Conservation (phyloP, 805 yeast species). For the Zygotorulaspora danielsina region DNA sequence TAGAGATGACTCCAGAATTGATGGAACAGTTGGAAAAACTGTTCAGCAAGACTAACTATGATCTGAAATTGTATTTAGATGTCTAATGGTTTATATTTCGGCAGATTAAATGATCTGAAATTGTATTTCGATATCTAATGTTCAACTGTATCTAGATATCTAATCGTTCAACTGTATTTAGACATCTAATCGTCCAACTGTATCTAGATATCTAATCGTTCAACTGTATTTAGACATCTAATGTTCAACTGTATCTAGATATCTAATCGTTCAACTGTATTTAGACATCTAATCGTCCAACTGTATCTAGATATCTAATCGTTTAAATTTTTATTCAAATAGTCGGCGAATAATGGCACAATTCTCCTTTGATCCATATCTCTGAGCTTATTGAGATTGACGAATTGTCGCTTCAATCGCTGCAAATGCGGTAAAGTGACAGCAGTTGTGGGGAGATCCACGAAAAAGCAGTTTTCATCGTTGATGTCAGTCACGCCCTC, state of each 20-base stretch:
- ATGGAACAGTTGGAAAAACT: slow-evolving; percentile 14
- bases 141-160: no score
- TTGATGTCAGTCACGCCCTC: slow-evolving; percentile 38
- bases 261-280: no score
- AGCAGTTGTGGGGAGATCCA: slow-evolving; percentile 58
- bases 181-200: no score
- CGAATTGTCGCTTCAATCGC: slow-evolving; percentile 75
- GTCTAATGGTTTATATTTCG: slow-evolving; percentile 43
- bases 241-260: no score
- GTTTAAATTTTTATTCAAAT: slow-evolving; percentile 59
- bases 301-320: slow-evolving; percentile 7
- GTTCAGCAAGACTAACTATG: slow-evolving; percentile 17
- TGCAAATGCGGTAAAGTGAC: slow-evolving; percentile 76
- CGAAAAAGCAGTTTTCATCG: slow-evolving; percentile 38
- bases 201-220: no score
- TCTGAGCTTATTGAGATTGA: slow-evolving; percentile 75
- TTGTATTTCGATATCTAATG: no score
- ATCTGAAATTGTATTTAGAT: slow-evolving; percentile 1
- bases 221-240: no score
- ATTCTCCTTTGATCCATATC: slow-evolving; percentile 68
- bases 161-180: no score
- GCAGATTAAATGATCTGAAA: no score
- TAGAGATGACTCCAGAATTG: slow-evolving; percentile 19
- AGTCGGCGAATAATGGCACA: slow-evolving; percentile 69
- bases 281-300: no score